Conservation (phyloP, 768 basidiomycete species). For the Phylloporus rhodoxanthus region DNA sequence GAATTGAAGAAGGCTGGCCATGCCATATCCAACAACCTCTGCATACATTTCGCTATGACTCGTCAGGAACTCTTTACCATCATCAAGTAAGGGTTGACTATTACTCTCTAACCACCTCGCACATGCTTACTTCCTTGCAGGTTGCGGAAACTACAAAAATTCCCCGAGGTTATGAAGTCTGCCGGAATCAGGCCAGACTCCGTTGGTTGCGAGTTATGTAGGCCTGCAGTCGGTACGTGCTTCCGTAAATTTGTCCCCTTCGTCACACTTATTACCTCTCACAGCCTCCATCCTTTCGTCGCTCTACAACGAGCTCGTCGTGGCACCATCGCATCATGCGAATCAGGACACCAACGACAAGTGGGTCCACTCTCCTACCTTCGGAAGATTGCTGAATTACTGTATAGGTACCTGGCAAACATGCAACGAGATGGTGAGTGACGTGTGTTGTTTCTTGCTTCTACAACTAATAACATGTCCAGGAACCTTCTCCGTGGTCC, state of each 20-base stretch:
- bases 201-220: conserved; percentile 70
- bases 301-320: conserved; percentile 58
- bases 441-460: neutral
- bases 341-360: conserved; percentile 70
- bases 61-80: conserved; percentile 65
- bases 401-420: conserved; percentile 53
- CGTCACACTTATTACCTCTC: neutral
- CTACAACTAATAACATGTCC: neutral
- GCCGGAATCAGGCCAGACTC: conserved; percentile 43
- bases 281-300: conserved; percentile 40
- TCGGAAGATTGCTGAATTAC: neutral
- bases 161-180: conserved; percentile 46
- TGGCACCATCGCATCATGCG: conserved; percentile 56
- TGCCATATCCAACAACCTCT: conserved; percentile 52
- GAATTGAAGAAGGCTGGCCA: conserved; percentile 68
- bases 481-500: conserved; percentile 67
- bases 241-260: neutral
- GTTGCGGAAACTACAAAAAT: conserved; percentile 55
- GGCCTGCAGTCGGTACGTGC: conserved; percentile 51
- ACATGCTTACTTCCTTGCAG: conserved; percentile 14
- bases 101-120: neutral
- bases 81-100: conserved; percentile 33
- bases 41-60: conserved; percentile 58
- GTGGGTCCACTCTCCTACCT: neutral
- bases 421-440: conserved; percentile 57